Conservation (phyloP, 495 filamentous ascomycete species). For the Neurospora sp. region DNA sequence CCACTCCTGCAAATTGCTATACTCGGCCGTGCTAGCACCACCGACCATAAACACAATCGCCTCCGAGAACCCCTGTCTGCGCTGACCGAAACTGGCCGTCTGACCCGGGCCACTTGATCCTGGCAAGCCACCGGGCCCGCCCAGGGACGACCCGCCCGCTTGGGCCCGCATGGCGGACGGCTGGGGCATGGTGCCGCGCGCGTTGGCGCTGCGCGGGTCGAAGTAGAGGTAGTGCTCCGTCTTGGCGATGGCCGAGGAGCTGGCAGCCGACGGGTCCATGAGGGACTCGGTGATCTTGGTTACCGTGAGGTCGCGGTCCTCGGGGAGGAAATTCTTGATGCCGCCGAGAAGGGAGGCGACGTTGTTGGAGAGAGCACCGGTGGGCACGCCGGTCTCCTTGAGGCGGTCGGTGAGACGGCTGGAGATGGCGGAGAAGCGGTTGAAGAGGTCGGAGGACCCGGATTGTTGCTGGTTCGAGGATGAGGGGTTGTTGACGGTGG, state of each 20-base stretch:
- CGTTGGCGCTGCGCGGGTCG: constrained; percentile 86
- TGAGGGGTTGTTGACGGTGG: constrained; percentile 53
- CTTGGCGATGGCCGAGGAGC: constrained; percentile 85
- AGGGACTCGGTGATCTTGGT: constrained; percentile 97
- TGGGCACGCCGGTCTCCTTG: constrained; percentile 67
- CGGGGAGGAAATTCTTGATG: constrained; percentile 96
- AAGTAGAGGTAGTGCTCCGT: constrained; percentile 99
- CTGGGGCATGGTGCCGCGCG: constrained; percentile 83
- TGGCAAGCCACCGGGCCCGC: constrained; percentile 32
- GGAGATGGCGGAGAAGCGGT: constrained; percentile 80
- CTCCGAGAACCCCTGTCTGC: constrained; percentile 87
- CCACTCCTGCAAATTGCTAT: constrained; percentile 97
- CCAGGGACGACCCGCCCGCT: constrained; percentile 12
- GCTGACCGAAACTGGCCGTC: constrained; percentile 82
- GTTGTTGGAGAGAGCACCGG: constrained; percentile 54
- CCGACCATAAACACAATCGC: constrained; percentile 96
- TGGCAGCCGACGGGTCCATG: constrained; percentile 90
- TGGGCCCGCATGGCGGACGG: constrained; percentile 41
- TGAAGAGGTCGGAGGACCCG: constrained; percentile 66
- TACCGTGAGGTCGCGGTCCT: constrained; percentile 87
- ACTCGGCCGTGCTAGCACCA: constrained; percentile 97
- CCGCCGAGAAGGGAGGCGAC: constrained; percentile 95
- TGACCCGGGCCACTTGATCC: constrained; percentile 48
- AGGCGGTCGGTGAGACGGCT: constrained; percentile 86
- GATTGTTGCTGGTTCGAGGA: constrained; percentile 48